Base-by-base conservation (phyloP, 1,284 basidiomycete genomes). In the Austroboletus novae-zelandiae region DNA sequence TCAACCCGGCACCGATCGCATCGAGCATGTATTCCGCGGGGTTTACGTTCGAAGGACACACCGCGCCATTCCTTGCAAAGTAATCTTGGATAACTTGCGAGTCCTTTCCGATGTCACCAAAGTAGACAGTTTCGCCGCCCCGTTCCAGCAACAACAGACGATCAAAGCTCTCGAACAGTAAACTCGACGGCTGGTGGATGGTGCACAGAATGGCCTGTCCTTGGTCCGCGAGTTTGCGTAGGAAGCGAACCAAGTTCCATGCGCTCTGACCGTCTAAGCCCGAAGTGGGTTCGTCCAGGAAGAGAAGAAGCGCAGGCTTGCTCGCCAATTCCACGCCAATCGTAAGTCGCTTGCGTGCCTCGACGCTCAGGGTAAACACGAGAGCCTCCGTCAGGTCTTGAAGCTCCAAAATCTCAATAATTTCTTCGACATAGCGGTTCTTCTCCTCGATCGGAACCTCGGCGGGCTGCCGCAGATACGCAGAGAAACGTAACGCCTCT, bases 301-400 rank as follows among this genome's bases (percentile, higher is more conserved):
- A 91, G 36, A 95, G 75, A 1, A 96, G 77, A 20, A 94, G 75
- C 52, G 86, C 84, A 0, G 93, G 92, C 65, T 86, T 91, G 65
- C 84, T 86, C 3, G 90, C 90, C 5, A 94, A 74, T 68, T 96
- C 93, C 47, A 95, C 92, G 56, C 90, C 92, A 55, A 94, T 94
- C 0, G 91, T 94, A 39, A 90, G 75, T 8, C 91, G 84, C 69
- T 96, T 96, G 57, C 91, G 80, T 32, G 90, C 83, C 59, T 94
- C 93, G 37, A 91, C 85, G 57, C 75, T 78, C 39, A 86, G 73
- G 47, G 74, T 78, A 61, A 78, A 76, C 8, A 86, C 79, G 32
- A 88, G 65, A 0, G 83, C 83, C 50, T 87, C 83, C 1, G 83
- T 75, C 1, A 83, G 65, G 57, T 84, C 79, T 53, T 85, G 81